Evolutionary conservation across 305 asterid species (phyloP).

Genomic region (Fraxinus ornus): DNA sequence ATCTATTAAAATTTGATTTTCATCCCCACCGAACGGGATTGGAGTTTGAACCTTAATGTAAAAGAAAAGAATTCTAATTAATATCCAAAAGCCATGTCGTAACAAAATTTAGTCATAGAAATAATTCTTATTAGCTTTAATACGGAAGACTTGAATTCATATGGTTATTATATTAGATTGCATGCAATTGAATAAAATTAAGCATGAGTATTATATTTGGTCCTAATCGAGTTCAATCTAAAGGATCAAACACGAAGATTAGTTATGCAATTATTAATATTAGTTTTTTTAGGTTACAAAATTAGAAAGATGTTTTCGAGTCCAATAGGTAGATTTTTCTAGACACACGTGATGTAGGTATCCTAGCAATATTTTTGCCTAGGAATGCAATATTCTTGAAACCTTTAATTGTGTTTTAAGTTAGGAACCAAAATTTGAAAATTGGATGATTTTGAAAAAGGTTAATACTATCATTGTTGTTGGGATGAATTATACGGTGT

Average conservation of each 20-base stretch:
- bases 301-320: neutral
- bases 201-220: neutral
- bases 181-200: neutral
- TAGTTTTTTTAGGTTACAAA: neutral
- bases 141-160: too few species aligned
- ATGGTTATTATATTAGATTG: too few species aligned
- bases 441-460: neutral
- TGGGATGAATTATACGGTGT: conserved; percentile 23
- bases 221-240: neutral
- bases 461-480: conserved; percentile 30
- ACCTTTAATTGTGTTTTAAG: neutral
- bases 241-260: neutral
- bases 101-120: too few species aligned
- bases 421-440: neutral
- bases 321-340: neutral
- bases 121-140: too few species aligned
- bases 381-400: neutral
- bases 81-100: neutral
- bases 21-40: too few species aligned
- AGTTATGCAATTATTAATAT: too few species aligned
- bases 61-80: neutral
- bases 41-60: conserved; percentile 22
- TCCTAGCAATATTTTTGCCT: neutral
- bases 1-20: too few species aligned
- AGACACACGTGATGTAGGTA: conserved; percentile 24